phyloP scores from a whole-genome alignment of 495 filamentous ascomycete species.

The Glarea lozoyensis region DNA sequence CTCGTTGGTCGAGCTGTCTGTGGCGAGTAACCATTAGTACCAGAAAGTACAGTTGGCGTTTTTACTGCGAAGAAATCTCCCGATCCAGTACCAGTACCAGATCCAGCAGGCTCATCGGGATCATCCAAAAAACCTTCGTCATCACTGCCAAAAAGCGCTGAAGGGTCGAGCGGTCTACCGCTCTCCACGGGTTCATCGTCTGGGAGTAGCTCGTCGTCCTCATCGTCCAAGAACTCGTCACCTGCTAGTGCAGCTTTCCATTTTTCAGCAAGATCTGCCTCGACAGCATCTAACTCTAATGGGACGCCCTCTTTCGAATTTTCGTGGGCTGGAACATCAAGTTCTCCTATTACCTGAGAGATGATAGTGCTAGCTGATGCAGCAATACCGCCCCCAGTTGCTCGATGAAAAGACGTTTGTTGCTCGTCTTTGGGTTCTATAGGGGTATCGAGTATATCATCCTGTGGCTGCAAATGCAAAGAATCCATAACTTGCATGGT shows the following conservation, averaged over 20 bases:
- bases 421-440: slow-evolving; percentile 18
- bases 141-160: slow-evolving; percentile 43
- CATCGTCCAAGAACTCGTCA: slow-evolving; percentile 67
- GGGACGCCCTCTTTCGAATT: slow-evolving; percentile 22
- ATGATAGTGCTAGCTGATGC: slow-evolving; percentile 21
- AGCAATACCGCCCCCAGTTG: slow-evolving; percentile 19
- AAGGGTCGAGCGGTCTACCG: slow-evolving; percentile 25
- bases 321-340: slow-evolving; percentile 10
- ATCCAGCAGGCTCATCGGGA: slow-evolving; percentile 31
- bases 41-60: slow-evolving; percentile 1
- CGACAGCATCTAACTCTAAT: slow-evolving; percentile 22
- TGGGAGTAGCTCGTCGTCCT: slow-evolving; percentile 33
- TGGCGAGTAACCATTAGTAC: slow-evolving; percentile 21
- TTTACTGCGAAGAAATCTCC: background rate
- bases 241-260: slow-evolving; percentile 78
- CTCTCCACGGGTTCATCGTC: slow-evolving; percentile 64
- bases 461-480: slow-evolving; percentile 11
- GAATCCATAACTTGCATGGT: slow-evolving; percentile 46
- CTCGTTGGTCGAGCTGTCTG: slow-evolving; percentile 5
- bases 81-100: too few species aligned
- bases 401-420: slow-evolving; percentile 23
- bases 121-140: slow-evolving; percentile 67
- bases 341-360: slow-evolving; percentile 16
- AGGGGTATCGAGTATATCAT: slow-evolving; percentile 4
- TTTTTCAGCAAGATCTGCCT: slow-evolving; percentile 62